These are phyloP conservation scores for Coccomyxa sp. DNA, from an alignment of 139 green algal genomes.

Conservation along the genomic window DNA sequence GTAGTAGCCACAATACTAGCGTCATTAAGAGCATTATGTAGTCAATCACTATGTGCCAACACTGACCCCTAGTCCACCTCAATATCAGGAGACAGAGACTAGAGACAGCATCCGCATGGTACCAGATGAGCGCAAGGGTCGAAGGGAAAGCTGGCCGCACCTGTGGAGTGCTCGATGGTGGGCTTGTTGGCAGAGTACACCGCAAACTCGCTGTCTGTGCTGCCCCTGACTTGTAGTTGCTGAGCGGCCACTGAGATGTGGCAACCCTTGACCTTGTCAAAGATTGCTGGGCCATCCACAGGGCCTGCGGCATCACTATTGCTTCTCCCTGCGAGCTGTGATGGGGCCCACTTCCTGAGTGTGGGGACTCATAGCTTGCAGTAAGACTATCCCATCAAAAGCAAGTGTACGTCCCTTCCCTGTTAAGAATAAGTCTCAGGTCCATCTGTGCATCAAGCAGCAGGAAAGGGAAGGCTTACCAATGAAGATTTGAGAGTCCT, in stretches of 20 bases:
- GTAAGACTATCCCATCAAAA: neutral
- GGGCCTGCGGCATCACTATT: too few relatives aligned
- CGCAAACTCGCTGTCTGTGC: slow-evolving; percentile 38
- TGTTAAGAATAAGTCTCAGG: neutral
- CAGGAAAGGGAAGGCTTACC: slow-evolving; percentile 8
- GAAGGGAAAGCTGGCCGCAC: too few relatives aligned
- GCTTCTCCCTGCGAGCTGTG: too few relatives aligned
- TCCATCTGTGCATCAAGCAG: neutral
- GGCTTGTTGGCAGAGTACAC: slow-evolving; percentile 60
- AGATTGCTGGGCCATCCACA: slow-evolving; percentile 48
- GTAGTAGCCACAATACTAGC: too few relatives aligned
- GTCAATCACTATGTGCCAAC: too few relatives aligned
- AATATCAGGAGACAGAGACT: too few relatives aligned
- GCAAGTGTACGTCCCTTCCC: neutral
- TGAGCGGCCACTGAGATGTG: slow-evolving; percentile 37
- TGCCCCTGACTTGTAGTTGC: slow-evolving; percentile 44
- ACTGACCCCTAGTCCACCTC: too few relatives aligned
- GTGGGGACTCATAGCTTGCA: too few relatives aligned
- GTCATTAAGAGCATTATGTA: too few relatives aligned
- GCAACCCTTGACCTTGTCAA: slow-evolving; percentile 29
- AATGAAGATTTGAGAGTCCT: slow-evolving; percentile 56
- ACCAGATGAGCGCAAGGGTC: too few relatives aligned
- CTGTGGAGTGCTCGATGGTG: slow-evolving; percentile 31
- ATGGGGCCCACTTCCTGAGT: too few relatives aligned
- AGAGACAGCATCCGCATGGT: too few relatives aligned